phyloP scores from a whole-genome alignment of 2,329 filamentous ascomycete genomes.

The Didymella lethalis region DNA sequence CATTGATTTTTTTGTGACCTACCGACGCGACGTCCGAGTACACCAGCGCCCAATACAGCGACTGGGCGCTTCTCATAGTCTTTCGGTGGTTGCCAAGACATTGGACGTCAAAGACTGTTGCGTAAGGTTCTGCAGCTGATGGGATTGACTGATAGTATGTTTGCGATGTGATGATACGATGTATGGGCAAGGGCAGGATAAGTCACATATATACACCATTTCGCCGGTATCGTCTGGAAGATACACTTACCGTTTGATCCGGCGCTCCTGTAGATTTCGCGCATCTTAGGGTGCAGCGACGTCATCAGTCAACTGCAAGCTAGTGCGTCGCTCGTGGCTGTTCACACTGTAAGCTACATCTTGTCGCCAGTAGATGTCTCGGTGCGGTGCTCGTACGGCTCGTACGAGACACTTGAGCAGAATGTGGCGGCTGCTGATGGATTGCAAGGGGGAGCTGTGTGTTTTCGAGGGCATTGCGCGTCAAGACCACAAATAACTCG shows the following conservation, averaged over 20 bases:
- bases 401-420: slow-evolving; percentile 5
- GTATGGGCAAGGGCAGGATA: neutral
- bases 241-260: slow-evolving; percentile 15
- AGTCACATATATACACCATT: slow-evolving; percentile 10
- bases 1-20: neutral
- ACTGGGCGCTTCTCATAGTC: slow-evolving; percentile 20
- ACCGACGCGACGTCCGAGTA: slow-evolving; percentile 29
- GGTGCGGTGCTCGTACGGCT: slow-evolving; percentile 13
- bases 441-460: neutral
- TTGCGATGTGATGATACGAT: neutral
- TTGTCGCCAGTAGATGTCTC: neutral
- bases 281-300: neutral
- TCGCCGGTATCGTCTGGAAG: slow-evolving; percentile 4
- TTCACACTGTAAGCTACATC: neutral
- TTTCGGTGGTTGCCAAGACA: slow-evolving; percentile 20
- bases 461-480: slow-evolving; percentile 3
- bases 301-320: slow-evolving; percentile 3
- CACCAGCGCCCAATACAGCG: slow-evolving; percentile 27
- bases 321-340: neutral
- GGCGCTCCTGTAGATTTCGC: slow-evolving; percentile 6
- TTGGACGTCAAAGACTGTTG: neutral
- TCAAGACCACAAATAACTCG: neutral
- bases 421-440: neutral
- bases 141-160: neutral
- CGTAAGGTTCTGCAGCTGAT: neutral